Conservation (phyloP, 2,329 filamentous ascomycete species). For the Fusarium paranaense region DNA sequence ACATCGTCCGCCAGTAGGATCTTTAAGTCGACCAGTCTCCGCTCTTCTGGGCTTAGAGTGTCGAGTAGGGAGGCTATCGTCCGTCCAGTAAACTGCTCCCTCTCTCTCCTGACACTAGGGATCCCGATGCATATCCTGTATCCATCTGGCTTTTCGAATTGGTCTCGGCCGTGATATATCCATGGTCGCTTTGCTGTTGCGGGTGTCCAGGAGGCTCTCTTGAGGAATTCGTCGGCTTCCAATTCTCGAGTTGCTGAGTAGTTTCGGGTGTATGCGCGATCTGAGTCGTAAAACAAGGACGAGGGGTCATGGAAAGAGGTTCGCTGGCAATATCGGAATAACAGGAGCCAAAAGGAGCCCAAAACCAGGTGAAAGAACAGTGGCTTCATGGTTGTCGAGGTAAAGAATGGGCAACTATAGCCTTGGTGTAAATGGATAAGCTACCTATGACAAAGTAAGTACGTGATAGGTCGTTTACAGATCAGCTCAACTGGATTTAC, state of each 20-base stretch:
- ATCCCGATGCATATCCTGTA: constrained; percentile 44
- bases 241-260: constrained; percentile 40
- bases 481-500: not conserved
- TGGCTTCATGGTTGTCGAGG: not conserved
- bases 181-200: constrained; percentile 9
- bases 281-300: constrained; percentile 42
- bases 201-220: not conserved
- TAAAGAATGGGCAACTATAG: not conserved
- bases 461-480: not conserved
- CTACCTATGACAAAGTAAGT: not conserved
- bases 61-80: constrained; percentile 47
- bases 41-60: constrained; percentile 42
- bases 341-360: constrained; percentile 26
- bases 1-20: constrained; percentile 47
- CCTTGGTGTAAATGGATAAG: not conserved
- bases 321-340: constrained; percentile 37
- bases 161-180: constrained; percentile 6
- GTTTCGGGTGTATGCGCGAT: constrained; percentile 37
- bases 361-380: not conserved
- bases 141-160: not conserved
- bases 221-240: constrained; percentile 40
- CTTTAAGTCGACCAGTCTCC: constrained; percentile 42
- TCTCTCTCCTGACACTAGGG: constrained; percentile 43
- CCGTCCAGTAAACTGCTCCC: constrained; percentile 40
- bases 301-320: constrained; percentile 42